These are phyloP conservation scores for Lachnellula arida DNA, from an alignment of 2,329 filamentous ascomycete genomes.

Conservation along the genomic window DNA sequence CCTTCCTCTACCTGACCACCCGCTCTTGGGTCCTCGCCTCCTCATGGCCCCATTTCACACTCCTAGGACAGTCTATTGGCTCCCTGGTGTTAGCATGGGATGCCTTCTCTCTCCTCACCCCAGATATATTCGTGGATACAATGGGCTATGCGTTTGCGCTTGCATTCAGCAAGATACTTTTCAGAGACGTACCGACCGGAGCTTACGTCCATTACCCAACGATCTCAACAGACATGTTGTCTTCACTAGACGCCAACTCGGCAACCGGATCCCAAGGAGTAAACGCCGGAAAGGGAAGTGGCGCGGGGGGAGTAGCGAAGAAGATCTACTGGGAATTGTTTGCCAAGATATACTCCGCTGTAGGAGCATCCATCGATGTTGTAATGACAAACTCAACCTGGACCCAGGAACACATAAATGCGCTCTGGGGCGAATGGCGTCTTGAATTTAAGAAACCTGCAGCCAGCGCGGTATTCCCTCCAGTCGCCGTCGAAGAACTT, in stretches of 20 bases:
- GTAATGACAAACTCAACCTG: slow-evolving; percentile 98
- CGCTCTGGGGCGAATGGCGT: slow-evolving; percentile 67
- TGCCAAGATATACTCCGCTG: slow-evolving; percentile 73
- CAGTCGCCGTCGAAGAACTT: slow-evolving; percentile 83
- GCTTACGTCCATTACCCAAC: slow-evolving; percentile 98
- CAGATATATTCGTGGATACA: slow-evolving; percentile 93
- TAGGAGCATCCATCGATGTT: slow-evolving; percentile 80
- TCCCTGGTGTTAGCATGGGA: slow-evolving; percentile 86
- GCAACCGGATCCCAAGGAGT: slow-evolving; percentile 61
- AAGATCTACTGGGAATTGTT: slow-evolving; percentile 83
- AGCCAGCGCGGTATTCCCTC: slow-evolving; percentile 79
- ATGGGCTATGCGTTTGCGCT: slow-evolving; percentile 96
- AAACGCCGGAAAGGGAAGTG: slow-evolving; percentile 77
- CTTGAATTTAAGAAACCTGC: slow-evolving; percentile 40
- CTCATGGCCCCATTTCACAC: slow-evolving; percentile 87
- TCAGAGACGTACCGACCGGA: slow-evolving; percentile 73
- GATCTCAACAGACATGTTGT: slow-evolving; percentile 96
- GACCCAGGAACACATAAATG: slow-evolving; percentile 80
- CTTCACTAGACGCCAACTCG: slow-evolving; percentile 64
- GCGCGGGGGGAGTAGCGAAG: slow-evolving; percentile 67
- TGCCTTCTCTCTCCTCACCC: slow-evolving; percentile 84
- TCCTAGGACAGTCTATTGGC: slow-evolving; percentile 89
- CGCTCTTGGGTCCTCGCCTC: slow-evolving; percentile 80
- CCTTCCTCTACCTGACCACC: slow-evolving; percentile 87
- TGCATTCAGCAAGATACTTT: slow-evolving; percentile 76